Evolutionary conservation across 306 rosid species (phyloP), one percentile per base, ranked within the genome.

Genomic region (Prunus dulcis): DNA sequence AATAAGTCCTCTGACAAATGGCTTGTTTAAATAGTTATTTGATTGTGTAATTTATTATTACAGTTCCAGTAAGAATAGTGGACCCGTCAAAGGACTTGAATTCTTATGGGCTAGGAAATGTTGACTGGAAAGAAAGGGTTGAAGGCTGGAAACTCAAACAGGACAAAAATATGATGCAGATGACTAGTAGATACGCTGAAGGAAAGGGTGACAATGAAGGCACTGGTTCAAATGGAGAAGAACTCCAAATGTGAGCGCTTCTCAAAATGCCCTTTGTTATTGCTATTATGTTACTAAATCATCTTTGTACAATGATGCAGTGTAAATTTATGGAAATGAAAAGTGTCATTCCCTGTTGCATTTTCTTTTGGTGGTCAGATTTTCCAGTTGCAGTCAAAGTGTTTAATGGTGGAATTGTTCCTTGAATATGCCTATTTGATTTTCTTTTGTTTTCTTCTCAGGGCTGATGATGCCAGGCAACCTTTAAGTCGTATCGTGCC

Each of bases 121-220:
- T 96, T 80, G 99, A 96, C 87, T 96, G 98, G 99, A 96, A 92
- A 85, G 99, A 96, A 86, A 91, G 99, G 86, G 98, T 96, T 60
- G 98, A 96, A 84, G 93, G 98, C 70, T 96, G 99, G 98, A 96
- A 93, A 79, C 88, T 92, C 80, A 96, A 96, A 88, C 98, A 96
- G 72, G 99, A 92, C 74, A 96, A 92, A 85, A 92, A 82, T 82
- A 85, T 92, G 78, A 82, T 83, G 80, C 97, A 88, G 74, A 82
- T 89, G 83, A 84, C 93, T 73, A 87, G 90, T 82, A 89, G 93
- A 75, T 96, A 88, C 32, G 8, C 80, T 46, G 99, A 96, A 53
- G 97, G 98, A 85, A 96, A 92, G 79, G 97, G 97, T 64, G 98
- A 92, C 78, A 88, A 88, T 74, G 99, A 96, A 88, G 98, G 99